Evolutionary conservation across 148 eudicot genomes (phyloP), one percentile per base, ranked within the genome.

Genomic region (Cornus controversa): DNA sequence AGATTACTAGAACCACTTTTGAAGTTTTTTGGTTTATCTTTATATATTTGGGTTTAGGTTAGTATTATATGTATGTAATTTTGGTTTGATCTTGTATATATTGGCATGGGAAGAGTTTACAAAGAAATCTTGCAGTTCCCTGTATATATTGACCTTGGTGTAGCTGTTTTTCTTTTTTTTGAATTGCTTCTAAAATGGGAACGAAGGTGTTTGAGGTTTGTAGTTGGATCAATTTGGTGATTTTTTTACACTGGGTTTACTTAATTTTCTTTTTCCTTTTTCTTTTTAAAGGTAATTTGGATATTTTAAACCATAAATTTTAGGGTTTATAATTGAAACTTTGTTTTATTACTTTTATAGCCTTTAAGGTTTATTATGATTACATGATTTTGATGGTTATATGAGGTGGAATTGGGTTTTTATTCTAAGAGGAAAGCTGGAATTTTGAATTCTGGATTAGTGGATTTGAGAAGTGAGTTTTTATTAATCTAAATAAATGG

Each of bases 161-260:
- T 69, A 72, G 80, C 6, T 40, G 75, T 31, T 79, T 1, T 62
- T 10, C 24, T 25, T 40, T 68, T 60, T 60, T 47, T 66, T 47
- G 62, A 54, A 25, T 4, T 34, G 22, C 45, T 47, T 76, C 47
- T 73, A 8, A 20, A 22, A 73, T 28, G 50, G 67, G 47, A 60
- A n/a, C 1, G 20, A 60, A 22, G 23, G 24, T 75, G 28, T 64
- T 36, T 66, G 73, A 71, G 71, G 65, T 77, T 28, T 73, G 64
- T 73, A 60, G 27, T 69, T 68, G 74, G 77, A 54, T 40, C 54
- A 75, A 15, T 18, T 24, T 26, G 66, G 73, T 74, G 68, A 62
- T 67, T 74, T 25, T 58, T 29, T 74, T 25, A 28, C n/a, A 69
- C 15, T 74, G 73, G 70, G 69, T 69, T 24, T 80, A n/a, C 37